Percentiles rank a stretch among this genome's conserved stretches.
Conservation (phyloP, 1,139 yeast species). For the Pneumocystis wakefieldiae region DNA sequence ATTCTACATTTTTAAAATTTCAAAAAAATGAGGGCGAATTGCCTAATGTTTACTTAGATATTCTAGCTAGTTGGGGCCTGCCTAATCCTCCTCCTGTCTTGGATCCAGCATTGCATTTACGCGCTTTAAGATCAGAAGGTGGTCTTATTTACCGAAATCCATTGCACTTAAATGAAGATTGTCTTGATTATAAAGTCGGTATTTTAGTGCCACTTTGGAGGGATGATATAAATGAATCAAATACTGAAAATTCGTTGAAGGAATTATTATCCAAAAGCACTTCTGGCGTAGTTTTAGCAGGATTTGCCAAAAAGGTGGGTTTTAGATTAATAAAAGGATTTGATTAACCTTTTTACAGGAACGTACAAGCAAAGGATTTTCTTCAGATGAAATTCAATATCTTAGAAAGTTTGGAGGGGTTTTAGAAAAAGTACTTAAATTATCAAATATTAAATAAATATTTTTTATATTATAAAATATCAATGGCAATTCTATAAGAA, state of each 20-base stretch:
- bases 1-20: constrained; percentile 36
- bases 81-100: constrained; percentile 14
- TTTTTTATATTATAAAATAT: neutral
- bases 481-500: neutral
- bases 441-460: neutral
- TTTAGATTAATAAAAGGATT: neutral
- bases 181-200: neutral
- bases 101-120: constrained; percentile 16
- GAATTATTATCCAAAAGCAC: neutral
- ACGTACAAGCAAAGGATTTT: neutral
- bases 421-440: neutral
- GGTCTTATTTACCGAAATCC: constrained; percentile 21
- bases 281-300: neutral
- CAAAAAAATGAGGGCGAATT: neutral
- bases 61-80: constrained; percentile 17
- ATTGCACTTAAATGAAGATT: constrained; percentile 24
- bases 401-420: neutral
- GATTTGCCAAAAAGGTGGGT: neutral
- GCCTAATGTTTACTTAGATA: constrained; percentile 12
- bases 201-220: constrained; percentile 1
- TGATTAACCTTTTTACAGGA: neutral
- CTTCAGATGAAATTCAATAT: constrained; percentile 1
- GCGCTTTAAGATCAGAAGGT: constrained; percentile 27
- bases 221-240: neutral
- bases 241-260: neutral